Evolutionary conservation across 768 basidiomycete species (phyloP), one percentile per base, ranked within the genome.

Genomic region (Vishniacozyma victoriae): DNA sequence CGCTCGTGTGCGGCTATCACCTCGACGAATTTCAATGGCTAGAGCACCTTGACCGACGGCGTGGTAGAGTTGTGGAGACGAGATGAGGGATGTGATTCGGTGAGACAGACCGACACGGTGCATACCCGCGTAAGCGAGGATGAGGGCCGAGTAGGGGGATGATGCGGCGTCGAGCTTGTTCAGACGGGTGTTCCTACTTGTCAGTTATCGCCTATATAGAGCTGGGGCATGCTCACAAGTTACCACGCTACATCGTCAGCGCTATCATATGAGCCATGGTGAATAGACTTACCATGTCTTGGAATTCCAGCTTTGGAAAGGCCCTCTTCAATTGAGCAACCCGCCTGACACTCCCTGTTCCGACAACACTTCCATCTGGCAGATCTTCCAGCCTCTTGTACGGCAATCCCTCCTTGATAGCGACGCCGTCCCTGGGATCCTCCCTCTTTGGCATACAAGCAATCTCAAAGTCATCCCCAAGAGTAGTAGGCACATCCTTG

Each of bases 1-100:
- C 44, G 78, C 78, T 20, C 78, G 73, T 6, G 84, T 78, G 54
- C 78, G 76, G 1, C 70, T 64, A 62, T 88, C 86, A 60, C 82
- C 77, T 16, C 78, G 63, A 19, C 75, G 64, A 54, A 92, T 81
- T 72, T 99, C 95, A 25, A 96, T 77, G 0, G 75, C 90, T 27
- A 99, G 76, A 13, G 92, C 91, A 23, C 91, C 95, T 73, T 97
- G 95, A 3, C 90, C 89, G 48, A 97, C 93, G 7, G 95, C 92
- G 69, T 82, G 85, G 15, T 92, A 76, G 13, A 79, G 77, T 6
- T 49, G 49, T 2, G 92, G 91, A 2, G 89, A 80, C 1, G 67
- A 63, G 50, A 97, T 70, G 60, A 88, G 82, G 29, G 80, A 62
- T 3, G 88, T 86, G 55, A 88, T 80, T 43, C 93, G 85, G 65